A percentile compares a stretch with the other conserved stretches of the same genome.
phyloP scores from a whole-genome alignment of 768 basidiomycete genomes.

The Tricholoma hemisulphureum region DNA sequence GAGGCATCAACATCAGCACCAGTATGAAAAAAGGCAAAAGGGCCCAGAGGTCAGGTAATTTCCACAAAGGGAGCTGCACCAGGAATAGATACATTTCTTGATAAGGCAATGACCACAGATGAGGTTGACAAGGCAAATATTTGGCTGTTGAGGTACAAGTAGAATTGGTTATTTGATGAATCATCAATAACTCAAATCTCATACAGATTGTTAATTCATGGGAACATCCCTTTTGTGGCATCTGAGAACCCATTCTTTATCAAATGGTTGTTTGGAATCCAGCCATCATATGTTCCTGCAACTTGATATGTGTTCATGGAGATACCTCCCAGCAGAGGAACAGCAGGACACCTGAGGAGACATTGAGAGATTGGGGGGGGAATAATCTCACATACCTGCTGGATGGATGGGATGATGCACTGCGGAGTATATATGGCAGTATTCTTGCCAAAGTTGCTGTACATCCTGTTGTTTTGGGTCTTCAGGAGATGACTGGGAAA shows the following conservation, averaged over 20 bases:
- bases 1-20: background rate
- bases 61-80: background rate
- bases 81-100: background rate
- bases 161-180: background rate
- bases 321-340: slow-evolving; percentile 5
- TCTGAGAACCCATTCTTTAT: background rate
- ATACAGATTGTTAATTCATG: background rate
- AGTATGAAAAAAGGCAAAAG: background rate
- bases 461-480: background rate
- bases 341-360: background rate
- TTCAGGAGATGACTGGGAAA: background rate
- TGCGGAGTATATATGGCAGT: slow-evolving; percentile 3
- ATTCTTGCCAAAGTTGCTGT: slow-evolving; percentile 2
- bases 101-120: background rate
- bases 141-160: background rate
- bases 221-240: background rate
- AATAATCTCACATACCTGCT: slow-evolving; percentile 1
- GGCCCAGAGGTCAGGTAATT: background rate
- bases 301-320: background rate
- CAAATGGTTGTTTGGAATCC: background rate
- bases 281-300: background rate
- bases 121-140: background rate
- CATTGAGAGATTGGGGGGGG: background rate
- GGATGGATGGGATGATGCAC: slow-evolving; percentile 7
- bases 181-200: background rate